A percentile compares a stretch with the other conserved stretches of the same genome.
These are phyloP conservation scores for Ustilago crameri DNA, from an alignment of 1,284 basidiomycete species.

Conservation along the genomic window DNA sequence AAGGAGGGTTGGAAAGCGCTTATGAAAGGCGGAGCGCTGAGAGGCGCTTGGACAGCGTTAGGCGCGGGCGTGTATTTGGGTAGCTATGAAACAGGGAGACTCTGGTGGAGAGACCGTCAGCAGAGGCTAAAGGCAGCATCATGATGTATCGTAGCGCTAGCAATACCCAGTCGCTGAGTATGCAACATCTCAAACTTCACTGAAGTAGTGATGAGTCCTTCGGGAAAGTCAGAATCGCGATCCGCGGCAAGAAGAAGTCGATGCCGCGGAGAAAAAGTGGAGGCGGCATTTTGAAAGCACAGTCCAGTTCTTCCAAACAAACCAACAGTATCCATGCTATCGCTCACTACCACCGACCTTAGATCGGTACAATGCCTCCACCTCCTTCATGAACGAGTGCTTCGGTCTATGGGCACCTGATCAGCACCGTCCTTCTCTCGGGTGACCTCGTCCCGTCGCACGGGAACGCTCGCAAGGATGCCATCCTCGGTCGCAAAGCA, in stretches of 20 bases:
- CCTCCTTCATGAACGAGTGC: no score
- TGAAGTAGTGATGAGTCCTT: no score
- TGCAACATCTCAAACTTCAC: no score
- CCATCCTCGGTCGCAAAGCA: slow-evolving; percentile 71
- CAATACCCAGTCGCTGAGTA: no score
- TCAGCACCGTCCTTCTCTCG: no score
- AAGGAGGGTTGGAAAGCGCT: slow-evolving; percentile 52
- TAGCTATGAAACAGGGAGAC: slow-evolving; percentile 57
- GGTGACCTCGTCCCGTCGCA: no score
- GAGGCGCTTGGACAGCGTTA: slow-evolving; percentile 59
- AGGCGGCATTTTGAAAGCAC: neutral
- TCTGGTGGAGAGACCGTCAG: slow-evolving; percentile 59
- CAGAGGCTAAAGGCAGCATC: slow-evolving; percentile 16
- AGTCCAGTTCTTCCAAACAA: no score
- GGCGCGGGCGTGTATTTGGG: slow-evolving; percentile 63
- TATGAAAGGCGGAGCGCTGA: slow-evolving; percentile 52
- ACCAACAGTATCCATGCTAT: no score
- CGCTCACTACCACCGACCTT: neutral
- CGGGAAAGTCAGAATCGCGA: no score
- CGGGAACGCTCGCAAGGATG: slow-evolving; percentile 30
- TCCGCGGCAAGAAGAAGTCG: neutral
- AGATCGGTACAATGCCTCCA: no score
- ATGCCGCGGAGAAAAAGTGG: neutral
- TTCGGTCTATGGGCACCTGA: no score
- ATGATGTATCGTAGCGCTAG: no score